Conservation (phyloP, 495 filamentous ascomycete species). For the Apodospora peruviana region DNA sequence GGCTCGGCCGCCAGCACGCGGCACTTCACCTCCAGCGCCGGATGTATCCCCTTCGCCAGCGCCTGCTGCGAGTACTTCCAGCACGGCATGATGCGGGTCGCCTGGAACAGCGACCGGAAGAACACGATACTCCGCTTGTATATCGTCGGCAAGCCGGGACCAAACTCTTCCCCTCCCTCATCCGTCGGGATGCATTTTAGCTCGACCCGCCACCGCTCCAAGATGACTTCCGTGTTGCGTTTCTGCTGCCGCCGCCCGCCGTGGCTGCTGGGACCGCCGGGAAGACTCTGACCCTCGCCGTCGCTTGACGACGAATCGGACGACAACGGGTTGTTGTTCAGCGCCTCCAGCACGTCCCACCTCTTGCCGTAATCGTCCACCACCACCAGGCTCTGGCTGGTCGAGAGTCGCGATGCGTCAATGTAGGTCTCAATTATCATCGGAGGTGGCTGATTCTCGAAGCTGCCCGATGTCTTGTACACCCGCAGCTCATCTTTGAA, state of each 20-base stretch:
- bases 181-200: slow-evolving; percentile 53
- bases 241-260: slow-evolving; percentile 28
- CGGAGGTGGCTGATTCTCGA: slow-evolving; percentile 73
- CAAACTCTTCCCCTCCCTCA: slow-evolving; percentile 54
- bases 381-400: slow-evolving; percentile 80
- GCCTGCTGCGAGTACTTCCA: slow-evolving; percentile 77
- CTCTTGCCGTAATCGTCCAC: slow-evolving; percentile 83
- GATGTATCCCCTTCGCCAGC: slow-evolving; percentile 57
- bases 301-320: slow-evolving; percentile 54
- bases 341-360: slow-evolving; percentile 84
- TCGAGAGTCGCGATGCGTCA: slow-evolving; percentile 72
- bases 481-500: slow-evolving; percentile 71
- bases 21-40: slow-evolving; percentile 70
- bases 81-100: slow-evolving; percentile 74
- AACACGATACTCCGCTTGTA: slow-evolving; percentile 96
- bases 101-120: slow-evolving; percentile 86
- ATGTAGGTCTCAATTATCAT: slow-evolving; percentile 88
- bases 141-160: slow-evolving; percentile 69
- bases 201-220: slow-evolving; percentile 88
- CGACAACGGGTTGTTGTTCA: too few species aligned
- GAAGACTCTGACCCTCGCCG: too few species aligned
- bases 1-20: slow-evolving; percentile 60
- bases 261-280: slow-evolving; percentile 37
- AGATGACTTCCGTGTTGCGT: slow-evolving; percentile 60
- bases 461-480: slow-evolving; percentile 73